Evolutionary conservation across 495 filamentous ascomycete genomes (phyloP), one percentile per base, ranked within the genome.

Genomic region (Lasiosphaeriaceae sp.): DNA sequence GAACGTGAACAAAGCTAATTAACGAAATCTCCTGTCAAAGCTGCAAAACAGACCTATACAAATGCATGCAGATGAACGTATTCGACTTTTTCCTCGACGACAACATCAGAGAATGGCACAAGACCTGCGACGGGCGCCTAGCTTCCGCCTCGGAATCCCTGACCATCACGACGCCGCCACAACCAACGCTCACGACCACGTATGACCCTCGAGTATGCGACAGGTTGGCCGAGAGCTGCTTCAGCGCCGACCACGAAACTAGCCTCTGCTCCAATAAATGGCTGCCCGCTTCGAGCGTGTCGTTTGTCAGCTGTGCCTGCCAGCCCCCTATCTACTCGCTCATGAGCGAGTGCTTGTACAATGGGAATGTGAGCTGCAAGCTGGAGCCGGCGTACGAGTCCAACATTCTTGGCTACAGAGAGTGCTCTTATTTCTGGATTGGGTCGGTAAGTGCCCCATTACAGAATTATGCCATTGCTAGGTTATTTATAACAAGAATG

Each of bases 291-390:
- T 52, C 50, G 9, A 52, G 50, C 50, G 26, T 52, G 1, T 52
- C 50, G 20, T 52, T 52, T 20, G 19, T 52, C 31, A 52, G 50
- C 50, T 52, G 50, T 19, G 50, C 50, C 9, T 52, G 50, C 50
- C 50, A 52, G 50, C 50, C 50, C 24, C 50, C 50, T 17, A 39
- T 52, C 29, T 26, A 52, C 29, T 52, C 50, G 14, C 50, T 52
- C 50, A 52, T 52, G 50, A 52, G 50, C 29, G 50, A 52, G 19
- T 52, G 50, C 31, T 17, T 35, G 17, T 52, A 37, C 50, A 52
- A 52, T 31, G 50, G 50, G 37, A 52, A 52, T 26, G 37, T 52
- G 9, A 52, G 50, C 29, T 52, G 50, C 50, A 52, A 52, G 50
- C 50, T 52, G 12, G 12, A 52, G 50, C 50, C 50, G 50, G 50